Base-by-base conservation (phyloP, 2,329 filamentous ascomycete species). In the Pseudocercospora eumusae region DNA sequence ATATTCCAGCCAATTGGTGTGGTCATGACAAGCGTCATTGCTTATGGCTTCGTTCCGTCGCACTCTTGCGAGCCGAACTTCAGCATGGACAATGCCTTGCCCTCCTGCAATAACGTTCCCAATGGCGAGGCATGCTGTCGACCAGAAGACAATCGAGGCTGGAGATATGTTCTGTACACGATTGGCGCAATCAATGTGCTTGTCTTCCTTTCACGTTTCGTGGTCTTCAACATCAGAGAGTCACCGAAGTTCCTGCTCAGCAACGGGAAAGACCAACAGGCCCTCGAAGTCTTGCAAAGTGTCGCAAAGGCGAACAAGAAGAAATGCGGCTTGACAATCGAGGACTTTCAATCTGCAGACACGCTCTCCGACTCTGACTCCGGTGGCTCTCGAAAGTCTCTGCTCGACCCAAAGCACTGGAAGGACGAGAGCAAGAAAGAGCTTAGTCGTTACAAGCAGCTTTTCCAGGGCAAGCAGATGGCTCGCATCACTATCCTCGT, bases 171-270 rank as follows among this genome's bases (percentile, higher is more conserved):
- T 5, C 66, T 79, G 40, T 78, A 75, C 64, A 78, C 75, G 15
- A 70, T 80, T 6, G 78, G 78, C 0, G 71, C 70, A 0, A 71
- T 79, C 44, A 80, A 78, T 0, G 64, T 80, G 1, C 59, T 74
- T 11, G 71, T 80, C 11, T 86, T 84, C 47, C 70, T 86, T 49
- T 68, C 82, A 0, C 82, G 85, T 20, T 77, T 86, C 40, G 79
- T 82, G 1, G 69, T 86, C 40, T 81, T 87, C 66, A 75, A 77
- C 4, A 81, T 87, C 52, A 80, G 79, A 63, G 84, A 87, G 67
- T 86, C 84, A 1, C 85, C 85, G 0, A 87, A 87, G 68, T 87
- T 83, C 66, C 76, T 85, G 5, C 75, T 87, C 7, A 81, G 80
- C 45, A 75, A 78, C 11, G 84, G 84, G 9, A 72, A 78, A 23